Percentiles rank a stretch among this genome's conserved stretches.
Conservation (phyloP, 2,329 filamentous ascomycete genomes). For the Davidsoniella neocaledoniae region DNA sequence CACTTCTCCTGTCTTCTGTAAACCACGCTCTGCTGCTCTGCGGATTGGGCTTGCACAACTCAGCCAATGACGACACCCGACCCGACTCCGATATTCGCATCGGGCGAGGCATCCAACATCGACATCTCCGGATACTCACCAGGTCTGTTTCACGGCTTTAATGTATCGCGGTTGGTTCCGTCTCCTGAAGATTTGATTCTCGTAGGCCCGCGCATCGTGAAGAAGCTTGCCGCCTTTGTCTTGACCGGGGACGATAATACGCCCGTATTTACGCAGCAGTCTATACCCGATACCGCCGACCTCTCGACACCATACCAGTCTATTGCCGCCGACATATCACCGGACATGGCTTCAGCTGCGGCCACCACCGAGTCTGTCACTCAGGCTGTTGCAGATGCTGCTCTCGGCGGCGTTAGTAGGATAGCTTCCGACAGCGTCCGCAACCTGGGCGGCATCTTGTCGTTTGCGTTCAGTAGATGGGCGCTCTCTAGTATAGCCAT, state of each 20-base stretch:
- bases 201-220: slow-evolving; percentile 53
- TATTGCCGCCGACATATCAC: slow-evolving; percentile 12
- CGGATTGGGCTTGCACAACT: no score
- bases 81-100: slow-evolving; percentile 13
- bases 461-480: slow-evolving; percentile 85
- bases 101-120: slow-evolving; percentile 35
- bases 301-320: slow-evolving; percentile 7
- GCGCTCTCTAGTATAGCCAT: slow-evolving; percentile 73
- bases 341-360: slow-evolving; percentile 11
- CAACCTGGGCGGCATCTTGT: slow-evolving; percentile 72
- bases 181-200: slow-evolving; percentile 52
- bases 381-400: slow-evolving; percentile 10
- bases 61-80: no score
- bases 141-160: no score
- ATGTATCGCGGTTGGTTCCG: slow-evolving; percentile 28
- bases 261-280: background rate
- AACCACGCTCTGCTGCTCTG: no score
- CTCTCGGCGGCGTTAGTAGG: slow-evolving; percentile 23
- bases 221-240: slow-evolving; percentile 48
- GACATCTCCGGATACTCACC: no score
- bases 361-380: slow-evolving; percentile 13
- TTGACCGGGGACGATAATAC: slow-evolving; percentile 16
- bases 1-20: no score
- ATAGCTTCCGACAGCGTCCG: slow-evolving; percentile 43
- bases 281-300: background rate